Percentiles rank a stretch among this genome's conserved stretches.
phyloP scores from a whole-genome alignment of 495 filamentous ascomycete species.

The Aspergillus kassunensis region DNA sequence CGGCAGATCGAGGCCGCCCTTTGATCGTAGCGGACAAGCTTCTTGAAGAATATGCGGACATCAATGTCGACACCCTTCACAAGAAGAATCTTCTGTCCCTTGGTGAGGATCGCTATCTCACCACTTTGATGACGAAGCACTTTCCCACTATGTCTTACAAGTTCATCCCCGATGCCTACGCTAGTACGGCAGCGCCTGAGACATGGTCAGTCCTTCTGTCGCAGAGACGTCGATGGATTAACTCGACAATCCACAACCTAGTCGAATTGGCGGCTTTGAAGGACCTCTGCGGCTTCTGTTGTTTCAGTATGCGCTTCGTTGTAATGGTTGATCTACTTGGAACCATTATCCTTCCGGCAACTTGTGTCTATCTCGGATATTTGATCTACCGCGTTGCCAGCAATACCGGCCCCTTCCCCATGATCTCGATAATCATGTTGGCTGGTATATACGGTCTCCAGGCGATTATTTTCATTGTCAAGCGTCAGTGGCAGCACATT shows the following conservation, averaged over 20 bases:
- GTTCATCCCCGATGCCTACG: constrained; percentile 89
- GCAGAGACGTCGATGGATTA: constrained; percentile 97
- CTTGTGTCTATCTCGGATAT: constrained; percentile 84
- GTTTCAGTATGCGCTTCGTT: constrained; percentile 97
- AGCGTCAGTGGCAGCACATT: constrained; percentile 94
- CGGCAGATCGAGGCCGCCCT: constrained; percentile 85
- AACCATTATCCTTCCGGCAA: constrained; percentile 89
- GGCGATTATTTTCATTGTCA: constrained; percentile 91
- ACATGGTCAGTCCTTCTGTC: constrained; percentile 90
- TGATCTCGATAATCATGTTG: constrained; percentile 83
- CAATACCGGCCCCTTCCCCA: constrained; percentile 69
- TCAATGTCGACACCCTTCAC: constrained; percentile 88
- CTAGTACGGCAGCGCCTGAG: constrained; percentile 88
- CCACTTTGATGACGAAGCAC: constrained; percentile 96
- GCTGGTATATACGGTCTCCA: constrained; percentile 93
- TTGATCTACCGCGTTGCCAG: constrained; percentile 77
- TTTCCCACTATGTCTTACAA: constrained; percentile 96
- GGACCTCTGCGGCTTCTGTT: constrained; percentile 97
- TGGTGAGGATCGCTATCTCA: constrained; percentile 96
- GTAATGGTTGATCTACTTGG: constrained; percentile 93
- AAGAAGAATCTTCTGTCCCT: constrained; percentile 96
- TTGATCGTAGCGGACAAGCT: constrained; percentile 87
- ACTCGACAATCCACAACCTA: constrained; percentile 95
- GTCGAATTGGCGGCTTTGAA: constrained; percentile 81
- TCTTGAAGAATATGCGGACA: constrained; percentile 82